A percentile compares a stretch with the other conserved stretches of the same genome.
These are phyloP conservation scores for Chaetomium globosum DNA, from an alignment of 2,329 filamentous ascomycete genomes.

Conservation along the genomic window DNA sequence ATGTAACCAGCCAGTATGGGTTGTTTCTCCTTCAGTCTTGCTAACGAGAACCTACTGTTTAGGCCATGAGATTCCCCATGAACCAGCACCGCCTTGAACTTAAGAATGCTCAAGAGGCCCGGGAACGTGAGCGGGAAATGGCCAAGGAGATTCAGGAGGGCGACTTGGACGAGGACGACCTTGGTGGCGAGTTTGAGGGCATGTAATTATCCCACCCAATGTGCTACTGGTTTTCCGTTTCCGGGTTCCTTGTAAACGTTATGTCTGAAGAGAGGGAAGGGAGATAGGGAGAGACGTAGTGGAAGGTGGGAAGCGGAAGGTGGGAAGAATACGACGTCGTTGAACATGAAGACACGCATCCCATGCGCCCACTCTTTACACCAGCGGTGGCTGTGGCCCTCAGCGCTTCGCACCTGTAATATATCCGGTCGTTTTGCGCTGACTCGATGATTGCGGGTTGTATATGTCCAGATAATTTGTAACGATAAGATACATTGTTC, in stretches of 20 bases:
- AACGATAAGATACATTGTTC: too few relatives aligned
- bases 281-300: not conserved
- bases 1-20: slow-evolving; percentile 40
- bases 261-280: slow-evolving; percentile 16
- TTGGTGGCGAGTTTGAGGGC: slow-evolving; percentile 92
- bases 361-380: not conserved
- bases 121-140: slow-evolving; percentile 92
- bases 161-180: slow-evolving; percentile 94
- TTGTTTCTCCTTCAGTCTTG: not conserved
- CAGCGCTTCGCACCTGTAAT: not conserved
- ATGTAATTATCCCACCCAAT: slow-evolving; percentile 61
- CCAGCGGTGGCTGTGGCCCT: not conserved
- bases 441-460: not conserved
- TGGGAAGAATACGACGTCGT: slow-evolving; percentile 11
- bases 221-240: slow-evolving; percentile 12
- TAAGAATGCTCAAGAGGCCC: slow-evolving; percentile 97
- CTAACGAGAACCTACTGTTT: slow-evolving; percentile 11
- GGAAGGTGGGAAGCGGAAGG: not conserved
- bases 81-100: slow-evolving; percentile 96
- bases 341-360: not conserved
- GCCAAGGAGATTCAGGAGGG: slow-evolving; percentile 99
- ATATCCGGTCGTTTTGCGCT: not conserved
- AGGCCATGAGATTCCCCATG: slow-evolving; percentile 99
- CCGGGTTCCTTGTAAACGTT: slow-evolving; percentile 34
- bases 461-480: not conserved